These are phyloP conservation scores for Rhodotorula sp. DNA, from an alignment of 1,284 basidiomycete genomes.

Conservation along the genomic window DNA sequence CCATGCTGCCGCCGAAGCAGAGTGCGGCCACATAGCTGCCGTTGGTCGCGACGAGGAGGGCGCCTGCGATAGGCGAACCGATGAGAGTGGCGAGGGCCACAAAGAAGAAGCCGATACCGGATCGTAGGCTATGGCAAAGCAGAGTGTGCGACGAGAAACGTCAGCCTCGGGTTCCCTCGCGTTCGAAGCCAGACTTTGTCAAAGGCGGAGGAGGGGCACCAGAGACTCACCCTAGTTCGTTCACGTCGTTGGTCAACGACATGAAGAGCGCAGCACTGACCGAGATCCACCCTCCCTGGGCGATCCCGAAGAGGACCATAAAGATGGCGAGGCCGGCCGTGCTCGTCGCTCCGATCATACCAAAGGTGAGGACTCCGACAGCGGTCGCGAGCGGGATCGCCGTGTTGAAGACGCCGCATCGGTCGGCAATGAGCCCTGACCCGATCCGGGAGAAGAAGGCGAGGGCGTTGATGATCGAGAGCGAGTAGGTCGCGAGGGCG, in stretches of 20 bases:
- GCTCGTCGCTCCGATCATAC: conserved; percentile 22
- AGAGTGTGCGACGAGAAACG: not conserved
- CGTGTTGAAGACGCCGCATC: conserved; percentile 32
- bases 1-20: conserved; percentile 29
- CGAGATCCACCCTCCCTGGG: conserved; percentile 29
- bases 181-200: not conserved
- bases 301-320: conserved; percentile 30
- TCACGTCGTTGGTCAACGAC: conserved; percentile 11
- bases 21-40: conserved; percentile 29
- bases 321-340: conserved; percentile 22
- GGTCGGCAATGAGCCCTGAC: conserved; percentile 31
- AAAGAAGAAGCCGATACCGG: conserved; percentile 37
- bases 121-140: conserved; percentile 17
- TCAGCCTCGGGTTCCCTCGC: not conserved
- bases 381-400: conserved; percentile 24
- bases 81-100: conserved; percentile 37
- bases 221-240: conserved; percentile 32
- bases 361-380: conserved; percentile 26
- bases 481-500: conserved; percentile 18
- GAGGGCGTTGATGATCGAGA: conserved; percentile 36
- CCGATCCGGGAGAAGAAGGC: conserved; percentile 32
- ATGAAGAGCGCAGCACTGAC: conserved; percentile 25
- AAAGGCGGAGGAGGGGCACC: not conserved
- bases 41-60: conserved; percentile 21
- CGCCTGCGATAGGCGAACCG: conserved; percentile 36